phyloP scores from a whole-genome alignment of 2,329 filamentous ascomycete genomes.

The Botrytis fragariae region DNA sequence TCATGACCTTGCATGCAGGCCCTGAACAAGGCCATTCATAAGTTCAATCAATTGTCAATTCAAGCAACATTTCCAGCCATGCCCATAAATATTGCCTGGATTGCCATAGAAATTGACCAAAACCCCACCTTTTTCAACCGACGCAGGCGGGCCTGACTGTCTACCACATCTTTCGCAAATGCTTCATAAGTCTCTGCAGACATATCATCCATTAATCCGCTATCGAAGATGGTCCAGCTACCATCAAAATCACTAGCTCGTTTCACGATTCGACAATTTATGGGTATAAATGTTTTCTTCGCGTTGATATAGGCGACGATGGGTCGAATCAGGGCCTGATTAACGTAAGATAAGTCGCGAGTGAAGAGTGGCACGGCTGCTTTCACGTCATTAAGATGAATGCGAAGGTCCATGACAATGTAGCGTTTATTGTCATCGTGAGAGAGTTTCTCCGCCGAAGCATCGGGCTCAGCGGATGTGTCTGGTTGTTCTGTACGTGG shows the following conservation, averaged over 20 bases:
- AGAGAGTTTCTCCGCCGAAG: constrained; percentile 33
- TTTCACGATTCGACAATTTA: constrained; percentile 93
- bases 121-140: constrained; percentile 94
- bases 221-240: constrained; percentile 92
- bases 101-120: constrained; percentile 89
- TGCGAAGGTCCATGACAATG: constrained; percentile 89
- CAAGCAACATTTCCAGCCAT: constrained; percentile 78
- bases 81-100: constrained; percentile 91
- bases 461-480: constrained; percentile 32
- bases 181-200: constrained; percentile 93
- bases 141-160: constrained; percentile 80
- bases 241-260: constrained; percentile 86
- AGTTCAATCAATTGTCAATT: neutral
- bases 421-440: constrained; percentile 66
- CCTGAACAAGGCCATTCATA: neutral
- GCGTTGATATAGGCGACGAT: constrained; percentile 99
- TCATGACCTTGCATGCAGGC: neutral
- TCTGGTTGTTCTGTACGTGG: constrained; percentile 36
- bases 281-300: constrained; percentile 90
- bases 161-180: constrained; percentile 85
- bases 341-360: constrained; percentile 88
- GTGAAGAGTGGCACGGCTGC: constrained; percentile 92
- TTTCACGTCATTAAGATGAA: constrained; percentile 92
- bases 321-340: constrained; percentile 89
- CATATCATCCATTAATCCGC: constrained; percentile 88